Conservation (phyloP, 306 rosid species). For the Pyrus pyrifolia region DNA sequence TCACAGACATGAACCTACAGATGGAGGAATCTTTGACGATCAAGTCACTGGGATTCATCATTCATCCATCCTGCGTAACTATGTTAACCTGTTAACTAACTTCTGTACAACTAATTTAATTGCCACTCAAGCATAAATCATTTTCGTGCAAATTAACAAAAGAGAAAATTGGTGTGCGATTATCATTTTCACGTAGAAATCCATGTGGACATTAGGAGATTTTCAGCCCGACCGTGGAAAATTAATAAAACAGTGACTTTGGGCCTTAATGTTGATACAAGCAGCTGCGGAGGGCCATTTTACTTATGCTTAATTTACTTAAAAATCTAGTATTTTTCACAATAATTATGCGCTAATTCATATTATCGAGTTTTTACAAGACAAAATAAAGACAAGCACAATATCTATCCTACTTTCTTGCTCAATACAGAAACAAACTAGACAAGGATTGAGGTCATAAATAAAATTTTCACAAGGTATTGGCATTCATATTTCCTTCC, state of each 20-base stretch:
- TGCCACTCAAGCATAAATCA: not conserved
- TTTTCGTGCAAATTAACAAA: no score
- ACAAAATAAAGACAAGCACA: no score
- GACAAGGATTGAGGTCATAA: conserved; percentile 7
- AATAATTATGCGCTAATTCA: not conserved
- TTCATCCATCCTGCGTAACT: not conserved
- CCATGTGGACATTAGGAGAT: no score
- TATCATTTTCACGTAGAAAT: no score
- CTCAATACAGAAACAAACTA: not conserved
- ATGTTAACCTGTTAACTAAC: conserved; percentile 14
- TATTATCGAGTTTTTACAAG: no score
- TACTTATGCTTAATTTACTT: not conserved
- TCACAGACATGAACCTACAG: no score
- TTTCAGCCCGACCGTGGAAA: no score
- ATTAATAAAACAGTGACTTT: no score
- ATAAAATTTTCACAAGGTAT: conserved; percentile 17
- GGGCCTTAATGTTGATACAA: not conserved
- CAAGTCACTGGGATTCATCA: no score
- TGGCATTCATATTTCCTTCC: conserved; percentile 11
- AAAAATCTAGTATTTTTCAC: not conserved
- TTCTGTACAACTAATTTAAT: not conserved
- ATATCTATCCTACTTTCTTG: not conserved
- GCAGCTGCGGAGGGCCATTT: not conserved
- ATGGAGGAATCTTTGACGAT: no score
- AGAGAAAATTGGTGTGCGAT: no score